Evolutionary conservation across 2,329 filamentous ascomycete genomes (phyloP).

Genomic region (Metarhizium anisopliae): DNA sequence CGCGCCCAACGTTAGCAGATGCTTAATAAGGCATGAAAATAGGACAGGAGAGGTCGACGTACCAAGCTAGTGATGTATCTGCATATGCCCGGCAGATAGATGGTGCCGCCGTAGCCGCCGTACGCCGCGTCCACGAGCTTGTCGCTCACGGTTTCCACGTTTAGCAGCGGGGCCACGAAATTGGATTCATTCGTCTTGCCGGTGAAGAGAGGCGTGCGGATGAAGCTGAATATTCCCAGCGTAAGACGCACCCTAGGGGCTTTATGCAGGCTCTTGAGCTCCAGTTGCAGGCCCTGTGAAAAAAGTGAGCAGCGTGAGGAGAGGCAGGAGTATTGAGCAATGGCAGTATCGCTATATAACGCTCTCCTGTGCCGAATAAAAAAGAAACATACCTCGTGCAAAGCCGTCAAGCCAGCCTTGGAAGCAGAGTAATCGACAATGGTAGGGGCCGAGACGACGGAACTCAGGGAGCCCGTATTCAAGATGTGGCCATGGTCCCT

Average conservation of each 20-base stretch:
- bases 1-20: not conserved
- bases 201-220: constrained; percentile 21
- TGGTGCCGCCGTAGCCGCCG: constrained; percentile 19
- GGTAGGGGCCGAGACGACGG: constrained; percentile 40
- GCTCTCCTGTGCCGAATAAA: no score
- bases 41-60: constrained; percentile 2
- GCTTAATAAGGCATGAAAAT: not conserved
- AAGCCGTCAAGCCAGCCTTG: constrained; percentile 32
- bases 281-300: constrained; percentile 18
- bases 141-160: constrained; percentile 22
- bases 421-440: constrained; percentile 52
- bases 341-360: no score
- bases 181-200: constrained; percentile 15
- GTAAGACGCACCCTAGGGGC: constrained; percentile 20
- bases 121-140: constrained; percentile 18
- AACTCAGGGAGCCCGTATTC: constrained; percentile 50
- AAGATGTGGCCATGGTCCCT: constrained; percentile 56
- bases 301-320: constrained; percentile 11
- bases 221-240: constrained; percentile 21
- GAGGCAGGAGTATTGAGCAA: not conserved
- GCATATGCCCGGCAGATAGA: constrained; percentile 21
- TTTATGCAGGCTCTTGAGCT: constrained; percentile 19
- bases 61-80: constrained; percentile 18
- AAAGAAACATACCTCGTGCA: constrained; percentile 15
- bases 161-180: constrained; percentile 21